Conservation (phyloP, 768 basidiomycete species). For the Kwoniella heveanensis region DNA sequence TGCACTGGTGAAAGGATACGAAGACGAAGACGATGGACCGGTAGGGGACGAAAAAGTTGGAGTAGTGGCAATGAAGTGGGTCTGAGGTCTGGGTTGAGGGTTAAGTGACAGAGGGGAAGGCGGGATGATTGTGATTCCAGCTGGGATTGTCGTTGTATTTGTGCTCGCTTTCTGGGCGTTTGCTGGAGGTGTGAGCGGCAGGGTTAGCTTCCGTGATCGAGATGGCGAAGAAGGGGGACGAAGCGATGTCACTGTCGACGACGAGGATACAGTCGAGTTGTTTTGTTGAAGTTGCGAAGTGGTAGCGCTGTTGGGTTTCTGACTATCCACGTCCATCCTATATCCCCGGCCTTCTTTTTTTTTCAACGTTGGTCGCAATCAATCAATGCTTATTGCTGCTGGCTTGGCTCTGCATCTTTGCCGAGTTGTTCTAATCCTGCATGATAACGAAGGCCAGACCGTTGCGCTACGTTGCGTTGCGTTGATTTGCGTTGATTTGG, state of each 20-base stretch:
- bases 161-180: neutral
- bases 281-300: neutral
- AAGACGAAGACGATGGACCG: neutral
- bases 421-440: no score
- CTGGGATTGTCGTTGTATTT: conserved; percentile 6
- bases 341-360: no score
- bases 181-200: neutral
- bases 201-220: neutral
- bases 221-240: neutral
- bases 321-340: neutral
- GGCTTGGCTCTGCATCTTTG: conserved; percentile 1
- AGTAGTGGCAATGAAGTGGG: neutral
- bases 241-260: neutral
- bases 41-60: conserved; percentile 6
- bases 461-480: neutral
- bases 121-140: conserved; percentile 25
- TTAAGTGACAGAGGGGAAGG: conserved; percentile 8
- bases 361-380: neutral
- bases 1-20: neutral
- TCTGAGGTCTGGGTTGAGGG: neutral
- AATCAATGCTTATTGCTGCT: neutral
- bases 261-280: neutral
- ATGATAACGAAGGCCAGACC: neutral
- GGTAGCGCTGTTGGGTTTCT: neutral
- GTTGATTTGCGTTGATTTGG: conserved; percentile 1